A percentile compares a stretch with the other conserved stretches of the same genome.
These are phyloP conservation scores for Urostyla sp. DNA, from an alignment of 73 alveolate species.

Conservation along the genomic window DNA sequence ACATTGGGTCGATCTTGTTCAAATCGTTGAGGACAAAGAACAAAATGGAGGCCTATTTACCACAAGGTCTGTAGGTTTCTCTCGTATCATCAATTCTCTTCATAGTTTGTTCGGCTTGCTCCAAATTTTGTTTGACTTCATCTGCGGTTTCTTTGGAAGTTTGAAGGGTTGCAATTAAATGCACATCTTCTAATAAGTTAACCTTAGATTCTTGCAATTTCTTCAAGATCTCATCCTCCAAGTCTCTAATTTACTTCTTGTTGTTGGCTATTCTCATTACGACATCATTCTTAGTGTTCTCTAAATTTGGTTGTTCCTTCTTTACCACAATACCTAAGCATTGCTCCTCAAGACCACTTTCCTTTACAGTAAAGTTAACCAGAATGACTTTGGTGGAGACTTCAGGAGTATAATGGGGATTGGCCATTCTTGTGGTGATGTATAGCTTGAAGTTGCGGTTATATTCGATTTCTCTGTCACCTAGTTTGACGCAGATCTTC, in stretches of 20 bases:
- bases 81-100: slow-evolving; percentile 94
- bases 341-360: slow-evolving; percentile 98
- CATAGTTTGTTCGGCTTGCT: slow-evolving; percentile 82
- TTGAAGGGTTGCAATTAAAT: slow-evolving; percentile 82
- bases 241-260: slow-evolving; percentile 76
- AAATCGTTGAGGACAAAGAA: slow-evolving; percentile 88
- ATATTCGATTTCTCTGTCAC: slow-evolving; percentile 95
- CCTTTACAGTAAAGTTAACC: slow-evolving; percentile 96
- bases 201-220: slow-evolving; percentile 79
- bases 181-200: slow-evolving; percentile 84
- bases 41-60: slow-evolving; percentile 85
- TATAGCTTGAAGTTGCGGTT: slow-evolving; percentile 93
- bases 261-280: slow-evolving; percentile 72
- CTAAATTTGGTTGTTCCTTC: slow-evolving; percentile 89
- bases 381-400: slow-evolving; percentile 92
- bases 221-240: slow-evolving; percentile 85
- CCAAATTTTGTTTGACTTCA: slow-evolving; percentile 72
- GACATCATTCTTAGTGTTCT: slow-evolving; percentile 78
- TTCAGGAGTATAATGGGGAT: slow-evolving; percentile 99
- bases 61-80: slow-evolving; percentile 94
- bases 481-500: slow-evolving; percentile 77
- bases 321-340: slow-evolving; percentile 89
- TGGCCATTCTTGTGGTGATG: slow-evolving; percentile 98
- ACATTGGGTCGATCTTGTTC: slow-evolving; percentile 90
- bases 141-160: slow-evolving; percentile 76